These are phyloP conservation scores for Suillus paluster DNA, from an alignment of 768 basidiomycete species.

Conservation along the genomic window DNA sequence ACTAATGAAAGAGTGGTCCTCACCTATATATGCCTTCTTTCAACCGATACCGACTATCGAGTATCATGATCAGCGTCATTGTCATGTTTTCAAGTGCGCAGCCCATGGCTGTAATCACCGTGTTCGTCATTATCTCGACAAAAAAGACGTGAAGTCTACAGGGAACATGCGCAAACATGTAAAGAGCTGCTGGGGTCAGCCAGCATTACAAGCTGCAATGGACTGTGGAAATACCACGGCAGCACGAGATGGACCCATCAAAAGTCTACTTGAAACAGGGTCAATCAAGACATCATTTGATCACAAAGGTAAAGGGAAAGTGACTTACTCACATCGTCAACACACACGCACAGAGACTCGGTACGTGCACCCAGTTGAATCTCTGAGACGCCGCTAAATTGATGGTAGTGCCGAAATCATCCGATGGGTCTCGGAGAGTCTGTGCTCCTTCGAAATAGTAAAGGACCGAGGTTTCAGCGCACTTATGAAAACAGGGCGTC, in stretches of 20 bases:
- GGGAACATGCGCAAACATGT: constrained; percentile 35
- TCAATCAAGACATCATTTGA: constrained; percentile 34
- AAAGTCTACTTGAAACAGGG: constrained; percentile 16
- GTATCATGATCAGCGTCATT: constrained; percentile 17
- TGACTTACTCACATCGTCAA: constrained; percentile 33
- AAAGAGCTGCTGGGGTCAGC: constrained; percentile 32
- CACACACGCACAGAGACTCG: constrained; percentile 17
- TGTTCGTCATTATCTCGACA: constrained; percentile 27
- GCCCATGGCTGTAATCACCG: constrained; percentile 19
- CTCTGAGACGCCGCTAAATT: too few relatives aligned
- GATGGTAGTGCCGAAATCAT: too few relatives aligned
- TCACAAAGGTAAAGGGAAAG: constrained; percentile 30
- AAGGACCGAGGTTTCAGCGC: too few relatives aligned
- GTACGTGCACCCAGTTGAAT: too few relatives aligned
- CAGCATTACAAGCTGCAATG: not conserved
- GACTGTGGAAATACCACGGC: not conserved
- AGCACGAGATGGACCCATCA: not conserved
- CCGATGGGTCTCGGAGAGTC: too few relatives aligned
- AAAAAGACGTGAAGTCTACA: constrained; percentile 29
- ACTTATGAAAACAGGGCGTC: too few relatives aligned
- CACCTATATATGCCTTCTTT: constrained; percentile 36
- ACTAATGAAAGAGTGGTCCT: constrained; percentile 26
- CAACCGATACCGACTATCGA: constrained; percentile 19
- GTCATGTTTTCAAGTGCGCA: constrained; percentile 30
- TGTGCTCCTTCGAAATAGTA: too few relatives aligned